Conservation (phyloP, 2,329 filamentous ascomycete genomes). For the Phialocephala subalpina region DNA sequence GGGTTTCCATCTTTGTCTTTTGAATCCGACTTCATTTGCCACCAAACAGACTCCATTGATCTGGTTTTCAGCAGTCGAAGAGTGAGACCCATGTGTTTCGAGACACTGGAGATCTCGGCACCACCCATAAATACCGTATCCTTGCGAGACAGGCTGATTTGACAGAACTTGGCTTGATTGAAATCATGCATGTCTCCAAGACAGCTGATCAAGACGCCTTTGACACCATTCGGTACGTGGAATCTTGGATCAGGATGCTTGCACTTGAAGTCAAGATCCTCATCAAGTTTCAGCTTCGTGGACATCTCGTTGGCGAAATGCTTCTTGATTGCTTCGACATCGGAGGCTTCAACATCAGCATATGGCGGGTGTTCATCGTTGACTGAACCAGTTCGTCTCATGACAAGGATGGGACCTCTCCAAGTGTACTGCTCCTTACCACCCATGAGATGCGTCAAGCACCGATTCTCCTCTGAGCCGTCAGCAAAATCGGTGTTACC, state of each 20-base stretch:
- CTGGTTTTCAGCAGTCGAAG: neutral
- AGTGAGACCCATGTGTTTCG: neutral
- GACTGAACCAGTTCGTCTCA: neutral
- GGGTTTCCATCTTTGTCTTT: neutral
- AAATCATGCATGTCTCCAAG: neutral
- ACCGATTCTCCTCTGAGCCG: neutral
- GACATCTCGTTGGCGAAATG: neutral
- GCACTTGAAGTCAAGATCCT: neutral
- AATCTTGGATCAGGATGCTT: neutral
- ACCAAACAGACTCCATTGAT: neutral
- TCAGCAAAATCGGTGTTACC: neutral
- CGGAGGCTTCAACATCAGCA: neutral
- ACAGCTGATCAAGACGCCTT: neutral
- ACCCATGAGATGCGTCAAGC: neutral
- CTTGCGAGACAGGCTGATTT: neutral
- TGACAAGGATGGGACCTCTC: neutral
- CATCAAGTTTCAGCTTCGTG: neutral
- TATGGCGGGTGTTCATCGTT: neutral
- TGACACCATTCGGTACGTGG: neutral
- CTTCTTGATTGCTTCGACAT: neutral
- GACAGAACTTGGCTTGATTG: neutral
- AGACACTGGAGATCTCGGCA: neutral
- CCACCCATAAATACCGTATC: neutral
- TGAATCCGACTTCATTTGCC: neutral
- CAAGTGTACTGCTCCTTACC: neutral